phyloP scores from a whole-genome alignment of 1,139 yeast genomes.

The Candida neerlandica region DNA sequence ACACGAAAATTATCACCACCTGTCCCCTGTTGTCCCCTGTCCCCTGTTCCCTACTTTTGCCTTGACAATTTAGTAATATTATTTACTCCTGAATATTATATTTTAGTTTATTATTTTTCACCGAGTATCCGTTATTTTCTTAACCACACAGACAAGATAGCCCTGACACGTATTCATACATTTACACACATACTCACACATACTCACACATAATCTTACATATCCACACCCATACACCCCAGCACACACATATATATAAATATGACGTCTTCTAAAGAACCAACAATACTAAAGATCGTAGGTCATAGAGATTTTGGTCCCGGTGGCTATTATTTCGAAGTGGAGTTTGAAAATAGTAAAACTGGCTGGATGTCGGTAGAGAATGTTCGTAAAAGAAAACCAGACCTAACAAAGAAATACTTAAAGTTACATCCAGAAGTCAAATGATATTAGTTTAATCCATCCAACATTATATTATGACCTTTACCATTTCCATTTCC shows the following conservation, averaged over 20 bases:
- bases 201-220: not conserved
- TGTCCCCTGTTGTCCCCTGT: no score
- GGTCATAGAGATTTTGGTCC: constrained; percentile 8
- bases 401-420: constrained; percentile 6
- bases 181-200: not conserved
- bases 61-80: no score
- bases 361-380: constrained; percentile 8
- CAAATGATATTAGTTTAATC: constrained; percentile 3
- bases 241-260: not conserved
- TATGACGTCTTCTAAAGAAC: constrained; percentile 4
- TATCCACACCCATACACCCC: not conserved
- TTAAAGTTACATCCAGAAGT: constrained; percentile 6
- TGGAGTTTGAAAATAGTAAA: constrained; percentile 7
- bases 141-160: no score
- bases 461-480: not conserved
- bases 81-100: no score
- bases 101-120: no score
- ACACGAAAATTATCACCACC: no score
- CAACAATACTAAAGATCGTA: constrained; percentile 2
- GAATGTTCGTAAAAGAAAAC: constrained; percentile 5
- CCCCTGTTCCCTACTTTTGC: no score
- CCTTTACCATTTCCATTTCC: not conserved
- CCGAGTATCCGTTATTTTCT: not conserved
- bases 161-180: no score
- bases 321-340: constrained; percentile 8